Evolutionary conservation across 1,284 basidiomycete species (phyloP).

Genomic region (Cutaneotrichosporon curvatum): DNA sequence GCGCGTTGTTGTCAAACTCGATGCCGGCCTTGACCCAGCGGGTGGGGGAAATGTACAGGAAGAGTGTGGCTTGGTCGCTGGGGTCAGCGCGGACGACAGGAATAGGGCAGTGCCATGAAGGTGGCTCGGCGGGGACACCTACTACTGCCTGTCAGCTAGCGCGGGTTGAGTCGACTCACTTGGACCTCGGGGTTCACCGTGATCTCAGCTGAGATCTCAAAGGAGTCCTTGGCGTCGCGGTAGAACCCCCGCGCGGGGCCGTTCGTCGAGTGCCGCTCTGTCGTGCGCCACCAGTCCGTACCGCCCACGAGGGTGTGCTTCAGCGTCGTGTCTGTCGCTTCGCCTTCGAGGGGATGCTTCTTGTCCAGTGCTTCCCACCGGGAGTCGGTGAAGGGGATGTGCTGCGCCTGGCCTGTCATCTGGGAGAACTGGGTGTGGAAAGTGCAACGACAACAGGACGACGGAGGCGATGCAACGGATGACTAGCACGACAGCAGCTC

Average conservation of each 20-base stretch:
- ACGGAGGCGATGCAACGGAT: no score
- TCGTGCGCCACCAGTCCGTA: slow-evolving; percentile 32
- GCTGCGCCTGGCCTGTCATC: no score
- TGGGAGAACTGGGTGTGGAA: no score
- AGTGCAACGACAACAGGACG: no score
- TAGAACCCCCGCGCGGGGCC: slow-evolving; percentile 21
- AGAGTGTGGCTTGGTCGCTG: slow-evolving; percentile 30
- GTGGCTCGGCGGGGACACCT: slow-evolving; percentile 2
- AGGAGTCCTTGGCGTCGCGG: slow-evolving; percentile 12
- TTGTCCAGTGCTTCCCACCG: slow-evolving; percentile 9
- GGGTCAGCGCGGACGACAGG: no score
- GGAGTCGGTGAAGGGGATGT: slow-evolving; percentile 7
- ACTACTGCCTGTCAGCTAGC: slow-evolving; percentile 1
- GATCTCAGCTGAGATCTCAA: slow-evolving; percentile 25
- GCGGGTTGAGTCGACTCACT: slow-evolving; percentile 10
- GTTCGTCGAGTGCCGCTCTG: slow-evolving; percentile 15
- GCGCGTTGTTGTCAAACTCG: slow-evolving; percentile 24
- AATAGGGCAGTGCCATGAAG: no score
- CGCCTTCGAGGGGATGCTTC: slow-evolving; percentile 1
- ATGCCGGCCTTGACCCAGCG: slow-evolving; percentile 31
- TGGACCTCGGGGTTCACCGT: slow-evolving; percentile 13
- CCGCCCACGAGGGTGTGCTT: slow-evolving; percentile 6
- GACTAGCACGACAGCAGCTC: no score
- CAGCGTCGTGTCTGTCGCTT: not conserved
- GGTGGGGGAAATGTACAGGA: slow-evolving; percentile 21